Percentiles rank a stretch among this genome's conserved stretches.
Evolutionary conservation across 768 basidiomycete genomes (phyloP).

Genomic region (Krasilnikovozyma curviuscula): DNA sequence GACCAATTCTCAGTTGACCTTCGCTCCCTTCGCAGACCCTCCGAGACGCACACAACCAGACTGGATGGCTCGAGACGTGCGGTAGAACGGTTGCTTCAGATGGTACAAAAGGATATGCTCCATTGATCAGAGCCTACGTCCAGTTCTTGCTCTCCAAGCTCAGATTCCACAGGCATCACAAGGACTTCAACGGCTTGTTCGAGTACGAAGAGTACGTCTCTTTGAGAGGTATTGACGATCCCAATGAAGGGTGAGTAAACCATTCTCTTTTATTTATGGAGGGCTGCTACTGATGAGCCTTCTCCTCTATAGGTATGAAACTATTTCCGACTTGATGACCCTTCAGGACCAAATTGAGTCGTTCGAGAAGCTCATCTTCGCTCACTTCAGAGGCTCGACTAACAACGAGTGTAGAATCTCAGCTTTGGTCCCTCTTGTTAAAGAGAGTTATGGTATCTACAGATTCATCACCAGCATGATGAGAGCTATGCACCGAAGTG

Average conservation of each 20-base stretch:
- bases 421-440: constrained; percentile 83
- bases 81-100: constrained; percentile 68
- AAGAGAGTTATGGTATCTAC: constrained; percentile 98
- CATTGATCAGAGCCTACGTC: constrained; percentile 86
- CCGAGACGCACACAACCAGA: constrained; percentile 91
- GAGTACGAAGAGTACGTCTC: constrained; percentile 98
- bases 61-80: constrained; percentile 95
- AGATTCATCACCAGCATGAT: constrained; percentile 98
- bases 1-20: background rate
- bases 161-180: constrained; percentile 80
- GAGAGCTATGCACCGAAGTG: constrained; percentile 85
- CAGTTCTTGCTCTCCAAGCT: constrained; percentile 89
- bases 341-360: constrained; percentile 97
- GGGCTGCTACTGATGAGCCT: background rate
- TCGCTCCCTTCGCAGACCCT: constrained; percentile 41
- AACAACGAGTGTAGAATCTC: constrained; percentile 98
- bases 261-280: background rate
- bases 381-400: constrained; percentile 70
- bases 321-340: constrained; percentile 90
- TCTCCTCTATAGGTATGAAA: constrained; percentile 55
- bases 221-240: constrained; percentile 91
- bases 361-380: constrained; percentile 93
- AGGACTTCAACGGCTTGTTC: constrained; percentile 95
- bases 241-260: constrained; percentile 76
- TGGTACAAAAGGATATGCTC: constrained; percentile 65